Base-by-base conservation (phyloP, 768 basidiomycete genomes). In the Termitomyces titanicus region DNA sequence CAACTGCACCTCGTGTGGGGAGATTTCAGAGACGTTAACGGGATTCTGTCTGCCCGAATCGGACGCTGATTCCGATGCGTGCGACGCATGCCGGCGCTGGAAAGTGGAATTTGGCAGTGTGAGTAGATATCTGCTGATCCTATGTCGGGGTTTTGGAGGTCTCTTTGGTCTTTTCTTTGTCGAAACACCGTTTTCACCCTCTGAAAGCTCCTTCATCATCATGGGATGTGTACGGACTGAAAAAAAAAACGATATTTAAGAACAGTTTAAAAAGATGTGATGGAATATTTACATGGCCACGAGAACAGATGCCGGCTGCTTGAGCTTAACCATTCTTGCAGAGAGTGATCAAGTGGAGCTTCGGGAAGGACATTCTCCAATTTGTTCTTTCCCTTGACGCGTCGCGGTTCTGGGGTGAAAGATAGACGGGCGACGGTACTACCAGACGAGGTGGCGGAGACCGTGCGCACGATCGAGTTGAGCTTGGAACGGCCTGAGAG, bases 341-440 rank as follows among this genome's bases (percentile, higher is more conserved):
- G 68, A 39, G 69, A 64, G n/a, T 72, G 65, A 60, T 67, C 64
- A 24, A 63, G 60, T 46, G 71, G 64, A 17, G 58, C 70, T 31
- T 65, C 58, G 34, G 54, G 25, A 3, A 15, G 5, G 34, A 64
- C 58, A 42, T 69, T 64, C 45, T 63, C 57, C 20, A 71, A 76
- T 62, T 71, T 79, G 61, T 74, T 79, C 68, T 85, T 85, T 31
- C 81, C 82, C 63, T 82, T 85, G 49, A 65, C 69, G 51, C 71
- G 73, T 54, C 79, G 72, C 9, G 83, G 78, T 29, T 70, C 69
- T 10, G 85, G 85, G 3, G 75, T 79, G 61, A 83, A 84, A 66
- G n/a, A n/a, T n/a, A 85, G 84, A 61, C 82, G 78, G 10, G 70
- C 70, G 18, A 82, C 59, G 2, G 70, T 58, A 18, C 66, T 63